Conservation (phyloP, 2,329 filamentous ascomycete species). For the Microdochium trichocladiopsis region DNA sequence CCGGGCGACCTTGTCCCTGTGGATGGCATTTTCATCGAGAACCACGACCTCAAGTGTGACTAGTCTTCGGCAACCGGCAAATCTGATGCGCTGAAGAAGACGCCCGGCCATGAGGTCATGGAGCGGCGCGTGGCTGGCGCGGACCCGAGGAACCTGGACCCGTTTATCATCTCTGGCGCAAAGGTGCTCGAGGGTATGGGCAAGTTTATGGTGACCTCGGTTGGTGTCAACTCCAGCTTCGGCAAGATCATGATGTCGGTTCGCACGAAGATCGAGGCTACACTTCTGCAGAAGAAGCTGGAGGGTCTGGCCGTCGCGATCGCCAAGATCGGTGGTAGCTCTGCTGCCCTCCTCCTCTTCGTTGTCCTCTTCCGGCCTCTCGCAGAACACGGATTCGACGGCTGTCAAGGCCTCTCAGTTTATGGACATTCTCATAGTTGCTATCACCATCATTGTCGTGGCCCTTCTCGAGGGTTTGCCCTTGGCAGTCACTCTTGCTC, state of each 20-base stretch:
- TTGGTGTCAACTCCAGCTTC: slow-evolving; percentile 46
- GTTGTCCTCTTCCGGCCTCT: slow-evolving; percentile 67
- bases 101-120: slow-evolving; percentile 49
- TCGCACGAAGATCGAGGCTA: slow-evolving; percentile 42
- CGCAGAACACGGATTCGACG: slow-evolving; percentile 35
- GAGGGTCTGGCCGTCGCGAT: slow-evolving; percentile 42
- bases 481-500: slow-evolving; percentile 59
- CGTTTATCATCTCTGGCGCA: slow-evolving; percentile 54
- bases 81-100: slow-evolving; percentile 63
- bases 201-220: slow-evolving; percentile 46
- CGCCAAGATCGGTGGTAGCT: slow-evolving; percentile 50
- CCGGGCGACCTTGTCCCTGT: slow-evolving; percentile 61
- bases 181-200: slow-evolving; percentile 48
- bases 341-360: slow-evolving; percentile 69
- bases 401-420: slow-evolving; percentile 56
- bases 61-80: slow-evolving; percentile 66
- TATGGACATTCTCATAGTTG: slow-evolving; percentile 55
- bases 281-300: slow-evolving; percentile 47
- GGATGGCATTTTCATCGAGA: slow-evolving; percentile 58
- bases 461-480: slow-evolving; percentile 61
- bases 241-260: slow-evolving; percentile 50
- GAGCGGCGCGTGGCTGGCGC: slow-evolving; percentile 43
- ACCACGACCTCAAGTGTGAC: slow-evolving; percentile 60
- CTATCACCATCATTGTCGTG: slow-evolving; percentile 62
- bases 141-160: slow-evolving; percentile 46